Evolutionary conservation across 192 early-diverging fungal species (phyloP).

Genomic region (Linderina pennispora): DNA sequence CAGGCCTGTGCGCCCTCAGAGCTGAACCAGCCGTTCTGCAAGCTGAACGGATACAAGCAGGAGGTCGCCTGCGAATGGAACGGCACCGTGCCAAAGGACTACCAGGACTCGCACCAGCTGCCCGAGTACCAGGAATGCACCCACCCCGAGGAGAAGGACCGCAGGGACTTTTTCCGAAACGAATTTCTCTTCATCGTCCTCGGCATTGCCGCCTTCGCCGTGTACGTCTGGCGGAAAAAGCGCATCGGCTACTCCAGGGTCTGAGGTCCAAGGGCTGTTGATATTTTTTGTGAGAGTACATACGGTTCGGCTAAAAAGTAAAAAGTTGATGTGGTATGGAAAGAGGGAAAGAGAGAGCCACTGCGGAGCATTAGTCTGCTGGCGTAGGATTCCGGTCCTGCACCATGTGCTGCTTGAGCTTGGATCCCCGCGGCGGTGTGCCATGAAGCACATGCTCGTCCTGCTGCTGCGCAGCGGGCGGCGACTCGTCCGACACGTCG

Average conservation of each 20-base stretch:
- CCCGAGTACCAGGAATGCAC: constrained; percentile 16
- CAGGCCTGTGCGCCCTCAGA: constrained; percentile 2
- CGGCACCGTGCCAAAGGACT: constrained; percentile 13
- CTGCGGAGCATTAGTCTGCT: neutral
- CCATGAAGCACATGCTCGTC: constrained; percentile 24
- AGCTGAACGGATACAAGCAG: constrained; percentile 24
- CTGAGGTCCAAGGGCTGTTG: neutral
- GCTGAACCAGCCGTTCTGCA: constrained; percentile 3
- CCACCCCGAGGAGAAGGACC: constrained; percentile 2
- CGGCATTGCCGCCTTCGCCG: constrained; percentile 21
- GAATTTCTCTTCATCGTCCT: constrained; percentile 18
- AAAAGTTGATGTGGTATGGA: neutral
- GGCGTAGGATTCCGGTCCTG: constrained; percentile 2
- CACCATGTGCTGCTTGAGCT: constrained; percentile 18
- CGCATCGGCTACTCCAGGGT: neutral
- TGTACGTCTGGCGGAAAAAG: constrained; percentile 23
- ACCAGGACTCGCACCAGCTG: constrained; percentile 19
- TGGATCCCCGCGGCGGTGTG: constrained; percentile 32
- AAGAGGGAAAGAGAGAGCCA: too few relatives aligned
- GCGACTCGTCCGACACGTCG: constrained; percentile 10
- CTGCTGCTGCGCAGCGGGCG: neutral
- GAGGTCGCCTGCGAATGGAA: constrained; percentile 29
- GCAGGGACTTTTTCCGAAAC: constrained; percentile 23
- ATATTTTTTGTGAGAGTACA: neutral
- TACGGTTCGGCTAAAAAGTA: neutral